Conservation (phyloP, 208 protist genomes). For the Trypanosoma grayi region DNA sequence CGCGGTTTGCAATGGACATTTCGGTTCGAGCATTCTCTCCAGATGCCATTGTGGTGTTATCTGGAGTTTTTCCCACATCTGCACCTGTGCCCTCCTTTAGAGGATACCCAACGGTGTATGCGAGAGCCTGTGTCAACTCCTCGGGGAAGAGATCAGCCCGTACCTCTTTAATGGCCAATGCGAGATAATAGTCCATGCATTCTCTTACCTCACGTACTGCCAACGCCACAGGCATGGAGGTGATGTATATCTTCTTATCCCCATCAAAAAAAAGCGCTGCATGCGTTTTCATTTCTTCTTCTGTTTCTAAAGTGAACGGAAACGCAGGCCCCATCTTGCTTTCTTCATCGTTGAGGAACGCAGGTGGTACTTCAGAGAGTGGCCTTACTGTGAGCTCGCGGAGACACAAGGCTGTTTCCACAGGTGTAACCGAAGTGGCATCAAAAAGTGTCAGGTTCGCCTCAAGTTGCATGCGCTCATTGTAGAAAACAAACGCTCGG, state of each 20-base stretch:
- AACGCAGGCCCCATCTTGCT: constrained; percentile 51
- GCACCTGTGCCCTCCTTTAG: constrained; percentile 9
- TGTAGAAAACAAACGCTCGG: constrained; percentile 67
- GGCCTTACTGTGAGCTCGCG: constrained; percentile 64
- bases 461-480: constrained; percentile 81
- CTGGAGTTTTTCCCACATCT: constrained; percentile 1
- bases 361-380: constrained; percentile 40
- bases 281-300: constrained; percentile 47
- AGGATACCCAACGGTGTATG: constrained; percentile 62
- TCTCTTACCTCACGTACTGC: constrained; percentile 59
- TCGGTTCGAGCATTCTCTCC: constrained; percentile 22
- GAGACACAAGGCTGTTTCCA: constrained; percentile 74
- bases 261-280: constrained; percentile 78
- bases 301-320: constrained; percentile 31
- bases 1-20: not conserved
- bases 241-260: constrained; percentile 78
- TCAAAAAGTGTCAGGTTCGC: constrained; percentile 78
- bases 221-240: constrained; percentile 40
- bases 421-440: constrained; percentile 55
- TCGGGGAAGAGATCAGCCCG: constrained; percentile 73
- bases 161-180: constrained; percentile 70
- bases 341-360: constrained; percentile 55
- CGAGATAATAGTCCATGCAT: constrained; percentile 88
- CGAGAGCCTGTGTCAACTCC: constrained; percentile 44
- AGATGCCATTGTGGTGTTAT: constrained; percentile 9